Evolutionary conservation across 2,329 filamentous ascomycete genomes (phyloP), one percentile per base, ranked within the genome.

Genomic region (Monosporascus ibericus): DNA sequence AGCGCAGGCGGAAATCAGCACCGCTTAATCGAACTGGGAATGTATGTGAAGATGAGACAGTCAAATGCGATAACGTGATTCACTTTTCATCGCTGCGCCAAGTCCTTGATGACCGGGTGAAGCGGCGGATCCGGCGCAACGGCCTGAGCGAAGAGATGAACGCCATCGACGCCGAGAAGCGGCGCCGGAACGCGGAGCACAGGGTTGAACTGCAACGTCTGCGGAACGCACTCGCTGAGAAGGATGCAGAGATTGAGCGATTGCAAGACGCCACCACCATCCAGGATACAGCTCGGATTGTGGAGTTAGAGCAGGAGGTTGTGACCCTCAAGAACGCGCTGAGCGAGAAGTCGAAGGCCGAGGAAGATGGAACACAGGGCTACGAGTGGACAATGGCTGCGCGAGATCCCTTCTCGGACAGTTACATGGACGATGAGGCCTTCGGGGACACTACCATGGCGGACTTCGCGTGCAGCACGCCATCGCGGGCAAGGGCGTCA

Each of bases 141-240:
- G 74, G 78, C 3, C 62, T 84, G 5, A 82, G 80, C 57, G 80
- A 81, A 56, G 78, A 84, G 66, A 77, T 83, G 68, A 79, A 82
- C 61, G 64, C 66, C 14, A 75, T 82, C 50, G 68, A 75, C 7
- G 67, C 68, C 7, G 76, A 79, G 52, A 78, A 76, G 61, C 72
- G 67, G 44, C 68, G 65, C 17, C 67, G 69, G 42, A 66, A 68
- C 0, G 66, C 65, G 49, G 65, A 72, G 30, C 66, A 73, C 9
- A 70, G 69, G 44, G 69, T 67, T 0, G 78, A 85, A 61, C 67
- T 85, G 2, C 69, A 73, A 7, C 68, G 68, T 8, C 72, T 86
- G 9, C 74, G 67, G 40, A 63, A 65, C 0, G 74, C 82, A 48
- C 63, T 86, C 7, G 73, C 71, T 6, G 69, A 68, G 2, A 75